These are phyloP conservation scores for Alternaria dauci DNA, from an alignment of 2,329 filamentous ascomycete species.

Conservation along the genomic window DNA sequence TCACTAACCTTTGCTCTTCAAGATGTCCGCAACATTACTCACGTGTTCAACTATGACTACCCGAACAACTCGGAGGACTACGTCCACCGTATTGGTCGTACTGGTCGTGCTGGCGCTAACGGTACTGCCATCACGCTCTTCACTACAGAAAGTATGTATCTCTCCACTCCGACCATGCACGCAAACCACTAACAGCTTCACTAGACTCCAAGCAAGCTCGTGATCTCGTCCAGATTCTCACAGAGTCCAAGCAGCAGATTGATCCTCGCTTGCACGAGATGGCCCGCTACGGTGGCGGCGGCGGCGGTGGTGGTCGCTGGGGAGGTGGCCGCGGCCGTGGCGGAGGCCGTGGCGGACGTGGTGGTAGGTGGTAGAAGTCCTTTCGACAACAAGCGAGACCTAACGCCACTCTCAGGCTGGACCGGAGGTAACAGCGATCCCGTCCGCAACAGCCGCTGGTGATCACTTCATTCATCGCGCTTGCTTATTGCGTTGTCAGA, in stretches of 20 bases:
- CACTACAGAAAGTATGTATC: slow-evolving; percentile 93
- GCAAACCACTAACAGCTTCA: slow-evolving; percentile 40
- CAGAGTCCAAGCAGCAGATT: slow-evolving; percentile 97
- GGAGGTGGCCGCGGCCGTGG: slow-evolving; percentile 74
- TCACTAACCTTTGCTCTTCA: slow-evolving; percentile 83
- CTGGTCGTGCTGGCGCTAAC: slow-evolving; percentile 78
- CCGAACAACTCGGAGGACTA: slow-evolving; percentile 87
- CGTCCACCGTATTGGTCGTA: slow-evolving; percentile 74
- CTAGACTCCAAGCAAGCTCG: slow-evolving; percentile 73
- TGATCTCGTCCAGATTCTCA: slow-evolving; percentile 91
- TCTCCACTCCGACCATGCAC: not conserved
- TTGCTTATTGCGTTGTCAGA: slow-evolving; percentile 13
- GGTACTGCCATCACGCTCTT: slow-evolving; percentile 99
- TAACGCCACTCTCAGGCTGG: slow-evolving; percentile 41
- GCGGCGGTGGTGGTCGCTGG: slow-evolving; percentile 74
- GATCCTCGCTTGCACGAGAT: slow-evolving; percentile 96
- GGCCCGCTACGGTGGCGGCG: slow-evolving; percentile 88
- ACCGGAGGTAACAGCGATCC: slow-evolving; percentile 52
- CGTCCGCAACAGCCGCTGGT: slow-evolving; percentile 54
- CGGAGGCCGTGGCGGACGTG: slow-evolving; percentile 66
- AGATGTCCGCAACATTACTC: slow-evolving; percentile 99
- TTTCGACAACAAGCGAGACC: slow-evolving; percentile 7
- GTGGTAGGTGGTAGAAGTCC: slow-evolving; percentile 48
- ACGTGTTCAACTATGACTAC: slow-evolving; percentile 99
- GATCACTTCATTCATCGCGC: slow-evolving; percentile 20